A percentile compares a stretch with the other conserved stretches of the same genome.
These are phyloP conservation scores for Massariosphaeria phaeospora DNA, from an alignment of 495 filamentous ascomycete genomes.

Conservation along the genomic window DNA sequence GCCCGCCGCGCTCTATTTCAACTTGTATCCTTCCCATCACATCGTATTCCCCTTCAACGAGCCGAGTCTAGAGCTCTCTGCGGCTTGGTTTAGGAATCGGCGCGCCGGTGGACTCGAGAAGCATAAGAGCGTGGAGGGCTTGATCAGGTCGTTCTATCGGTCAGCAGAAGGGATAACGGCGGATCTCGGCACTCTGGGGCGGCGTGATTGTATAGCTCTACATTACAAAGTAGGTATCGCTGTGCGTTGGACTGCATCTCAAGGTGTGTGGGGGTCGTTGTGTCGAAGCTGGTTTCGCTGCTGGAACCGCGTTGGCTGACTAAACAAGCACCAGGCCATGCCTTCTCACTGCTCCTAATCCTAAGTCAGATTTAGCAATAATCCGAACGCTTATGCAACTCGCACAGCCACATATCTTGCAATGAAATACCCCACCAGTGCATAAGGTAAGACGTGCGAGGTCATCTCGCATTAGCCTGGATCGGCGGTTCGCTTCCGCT, in stretches of 20 bases:
- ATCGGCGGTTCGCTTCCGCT: slow-evolving; percentile 8
- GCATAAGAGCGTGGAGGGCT: slow-evolving; percentile 7
- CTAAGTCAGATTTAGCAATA: slow-evolving; percentile 10
- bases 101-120: not conserved
- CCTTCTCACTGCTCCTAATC: slow-evolving; percentile 17
- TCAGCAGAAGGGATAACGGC: not conserved
- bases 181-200: not conserved
- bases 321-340: not conserved
- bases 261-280: not conserved
- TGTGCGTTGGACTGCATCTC: not conserved
- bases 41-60: not conserved
- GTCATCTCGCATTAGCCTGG: slow-evolving; percentile 11
- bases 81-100: not conserved
- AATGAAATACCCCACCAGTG: slow-evolving; percentile 9
- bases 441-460: slow-evolving; percentile 17
- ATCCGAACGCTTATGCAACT: slow-evolving; percentile 14
- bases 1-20: not conserved
- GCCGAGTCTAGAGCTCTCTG: slow-evolving; percentile 5
- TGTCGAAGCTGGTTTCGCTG: not conserved
- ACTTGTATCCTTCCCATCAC: not conserved
- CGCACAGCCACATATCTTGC: slow-evolving; percentile 17
- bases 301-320: not conserved
- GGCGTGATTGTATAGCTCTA: slow-evolving; percentile 2
- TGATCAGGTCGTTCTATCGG: not conserved
- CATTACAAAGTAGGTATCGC: not conserved